A percentile compares a stretch with the other conserved stretches of the same genome.
phyloP scores from a whole-genome alignment of 164 flowering plant genomes.

The Vitis rupestris region DNA sequence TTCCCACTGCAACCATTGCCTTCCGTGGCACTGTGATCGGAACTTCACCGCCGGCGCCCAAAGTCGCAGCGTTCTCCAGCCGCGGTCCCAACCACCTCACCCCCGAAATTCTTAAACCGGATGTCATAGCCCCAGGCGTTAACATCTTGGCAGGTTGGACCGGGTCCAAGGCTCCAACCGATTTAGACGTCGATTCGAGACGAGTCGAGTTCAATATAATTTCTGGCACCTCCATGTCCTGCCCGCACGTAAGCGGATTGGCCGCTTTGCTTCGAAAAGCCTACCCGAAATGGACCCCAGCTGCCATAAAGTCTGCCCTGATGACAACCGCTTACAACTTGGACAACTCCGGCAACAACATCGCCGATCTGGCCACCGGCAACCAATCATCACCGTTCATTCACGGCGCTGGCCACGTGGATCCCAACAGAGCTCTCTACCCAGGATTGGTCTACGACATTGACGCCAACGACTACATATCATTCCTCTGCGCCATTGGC shows the following conservation, averaged over 20 bases:
- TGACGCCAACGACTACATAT: slow-evolving; percentile 45
- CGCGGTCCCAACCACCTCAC: slow-evolving; percentile 80
- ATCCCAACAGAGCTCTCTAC: slow-evolving; percentile 73
- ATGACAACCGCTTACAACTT: slow-evolving; percentile 73
- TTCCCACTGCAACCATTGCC: slow-evolving; percentile 62
- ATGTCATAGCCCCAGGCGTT: slow-evolving; percentile 90
- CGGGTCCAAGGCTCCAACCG: slow-evolving; percentile 61
- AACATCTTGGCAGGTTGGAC: slow-evolving; percentile 95
- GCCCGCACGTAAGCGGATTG: slow-evolving; percentile 91
- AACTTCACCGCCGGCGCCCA: slow-evolving; percentile 62
- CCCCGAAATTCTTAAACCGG: slow-evolving; percentile 87
- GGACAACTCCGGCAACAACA: slow-evolving; percentile 50
- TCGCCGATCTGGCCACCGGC: slow-evolving; percentile 70
- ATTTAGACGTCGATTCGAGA: slow-evolving; percentile 70
- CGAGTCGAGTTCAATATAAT: slow-evolving; percentile 80
- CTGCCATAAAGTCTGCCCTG: slow-evolving; percentile 82
- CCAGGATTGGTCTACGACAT: slow-evolving; percentile 87
- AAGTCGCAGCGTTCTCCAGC: slow-evolving; percentile 85
- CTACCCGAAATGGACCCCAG: slow-evolving; percentile 71
- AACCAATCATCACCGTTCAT: slow-evolving; percentile 64
- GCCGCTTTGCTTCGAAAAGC: slow-evolving; percentile 84
- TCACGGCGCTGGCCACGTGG: slow-evolving; percentile 88
- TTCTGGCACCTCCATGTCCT: slow-evolving; percentile 95
- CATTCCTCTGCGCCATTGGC: slow-evolving; percentile 71
- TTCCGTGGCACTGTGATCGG: slow-evolving; percentile 78